A percentile compares a stretch with the other conserved stretches of the same genome.
These are phyloP conservation scores for Amphirosellinia nigrospora DNA, from an alignment of 495 filamentous ascomycete species.

Conservation along the genomic window DNA sequence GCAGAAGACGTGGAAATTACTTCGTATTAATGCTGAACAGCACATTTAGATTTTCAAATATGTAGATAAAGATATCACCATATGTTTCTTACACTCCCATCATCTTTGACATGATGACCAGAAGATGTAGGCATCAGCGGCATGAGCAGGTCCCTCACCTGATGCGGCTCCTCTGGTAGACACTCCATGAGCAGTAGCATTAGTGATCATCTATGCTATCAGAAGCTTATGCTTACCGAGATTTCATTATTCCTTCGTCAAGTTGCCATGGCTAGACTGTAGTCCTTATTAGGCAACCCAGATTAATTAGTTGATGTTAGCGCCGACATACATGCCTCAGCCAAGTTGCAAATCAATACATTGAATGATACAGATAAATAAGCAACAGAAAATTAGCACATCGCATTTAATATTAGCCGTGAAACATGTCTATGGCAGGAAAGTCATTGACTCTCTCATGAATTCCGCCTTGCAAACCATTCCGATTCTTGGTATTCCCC, in stretches of 20 bases:
- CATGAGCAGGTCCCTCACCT: neutral
- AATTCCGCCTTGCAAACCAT: neutral
- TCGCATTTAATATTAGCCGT: neutral
- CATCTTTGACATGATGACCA: neutral
- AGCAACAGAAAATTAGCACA: neutral
- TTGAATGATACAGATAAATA: neutral
- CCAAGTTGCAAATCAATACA: neutral
- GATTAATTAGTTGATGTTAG: neutral
- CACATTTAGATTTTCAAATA: neutral
- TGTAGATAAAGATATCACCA: neutral
- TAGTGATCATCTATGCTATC: neutral
- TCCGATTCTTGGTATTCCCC: conserved; percentile 16
- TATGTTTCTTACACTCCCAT: neutral
- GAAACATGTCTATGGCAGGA: neutral
- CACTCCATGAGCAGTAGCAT: neutral
- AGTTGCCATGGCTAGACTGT: neutral
- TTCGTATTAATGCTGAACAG: neutral
- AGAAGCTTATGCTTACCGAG: neutral
- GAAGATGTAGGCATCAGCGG: conserved; percentile 5
- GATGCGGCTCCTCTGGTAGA: neutral
- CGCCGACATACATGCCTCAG: neutral
- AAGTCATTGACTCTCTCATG: neutral
- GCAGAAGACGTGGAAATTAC: neutral
- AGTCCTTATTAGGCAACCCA: neutral
- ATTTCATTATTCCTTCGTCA: neutral